Percentiles rank a stretch among this genome's conserved stretches.
phyloP scores from a whole-genome alignment of 441 rosid genomes.

The Euphorbia celastroides region DNA sequence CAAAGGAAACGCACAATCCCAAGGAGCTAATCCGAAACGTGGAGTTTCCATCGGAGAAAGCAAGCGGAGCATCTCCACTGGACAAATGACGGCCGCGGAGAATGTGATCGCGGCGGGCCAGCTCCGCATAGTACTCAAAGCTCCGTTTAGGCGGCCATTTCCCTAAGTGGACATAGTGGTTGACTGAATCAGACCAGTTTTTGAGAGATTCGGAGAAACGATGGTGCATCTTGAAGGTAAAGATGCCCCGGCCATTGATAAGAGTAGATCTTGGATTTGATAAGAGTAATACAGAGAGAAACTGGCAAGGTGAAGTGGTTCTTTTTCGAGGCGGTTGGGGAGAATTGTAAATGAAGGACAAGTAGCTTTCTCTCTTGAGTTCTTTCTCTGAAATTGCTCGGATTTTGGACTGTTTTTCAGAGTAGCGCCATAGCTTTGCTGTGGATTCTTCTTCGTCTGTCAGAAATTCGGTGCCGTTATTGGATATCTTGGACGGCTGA shows the following conservation, averaged over 20 bases:
- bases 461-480: neutral
- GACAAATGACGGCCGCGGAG: slow-evolving; percentile 52
- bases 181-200: slow-evolving; percentile 42
- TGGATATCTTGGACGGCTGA: neutral
- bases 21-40: slow-evolving; percentile 67
- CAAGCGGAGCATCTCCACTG: slow-evolving; percentile 36
- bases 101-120: slow-evolving; percentile 57
- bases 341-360: slow-evolving; percentile 7
- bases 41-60: slow-evolving; percentile 71
- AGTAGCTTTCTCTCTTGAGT: neutral
- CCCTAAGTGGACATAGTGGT: slow-evolving; percentile 21
- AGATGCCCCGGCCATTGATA: slow-evolving; percentile 56
- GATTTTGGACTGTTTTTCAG: slow-evolving; percentile 3
- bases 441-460: neutral
- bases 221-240: slow-evolving; percentile 82
- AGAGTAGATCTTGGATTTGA: slow-evolving; percentile 10
- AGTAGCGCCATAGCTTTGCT: neutral
- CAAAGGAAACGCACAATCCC: slow-evolving; percentile 50
- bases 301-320: slow-evolving; percentile 10
- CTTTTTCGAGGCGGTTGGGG: slow-evolving; percentile 12
- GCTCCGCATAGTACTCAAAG: slow-evolving; percentile 60
- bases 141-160: slow-evolving; percentile 58
- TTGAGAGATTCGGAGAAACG: slow-evolving; percentile 61
- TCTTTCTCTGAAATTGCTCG: neutral
- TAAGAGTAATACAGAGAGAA: slow-evolving; percentile 10